Base-by-base conservation (phyloP, 2,329 filamentous ascomycete species). In the Rhexocercosporidium sp. region DNA sequence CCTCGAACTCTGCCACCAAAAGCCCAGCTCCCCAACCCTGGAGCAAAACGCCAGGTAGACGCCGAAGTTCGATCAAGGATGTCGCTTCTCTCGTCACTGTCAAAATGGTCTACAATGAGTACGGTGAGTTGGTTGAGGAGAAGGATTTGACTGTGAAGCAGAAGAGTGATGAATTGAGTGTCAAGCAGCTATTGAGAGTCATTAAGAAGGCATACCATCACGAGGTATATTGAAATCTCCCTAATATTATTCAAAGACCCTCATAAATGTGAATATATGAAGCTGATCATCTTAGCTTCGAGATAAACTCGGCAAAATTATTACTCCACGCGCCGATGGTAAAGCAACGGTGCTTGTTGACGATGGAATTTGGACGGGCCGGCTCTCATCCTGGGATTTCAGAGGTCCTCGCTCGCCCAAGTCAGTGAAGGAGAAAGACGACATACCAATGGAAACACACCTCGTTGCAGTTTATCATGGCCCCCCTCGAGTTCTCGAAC, bases 81-180 rank as follows among this genome's bases (percentile, higher is more conserved):
- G 46, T 51, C 7, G 0, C 25, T 4, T 14, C 20, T 18, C 51
- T 65, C 5, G 44, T 59, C n/a, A 53, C 46, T 12, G 65, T 69
- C 29, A 66, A 47, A 3, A 74, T 75, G 72, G 69, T 66, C 4
- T 77, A 77, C 31, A 76, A 77, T 57, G 72, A 76, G 53, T 75
- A 74, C 65, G 75, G 75, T 7, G 72, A 75, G 53, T 62, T 77
- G 9, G 70, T 77, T 11, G 44, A 70, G 49, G 65, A 70, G 41
- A 56, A 66, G 14, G 59, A 60, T n/a, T 18, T 72, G 14, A 39
- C 60, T 3, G 27, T 57, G 11, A 49, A 62, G 11, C 69, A 53
- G 20, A 61, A 59, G 12, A 60, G 72, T 1, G 59, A 62, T 9
- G 67, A 75, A 11, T 59, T 75, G 66, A 74, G 49, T 49, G 59